phyloP scores from a whole-genome alignment of 495 filamentous ascomycete genomes.

The Penicillium silybi region DNA sequence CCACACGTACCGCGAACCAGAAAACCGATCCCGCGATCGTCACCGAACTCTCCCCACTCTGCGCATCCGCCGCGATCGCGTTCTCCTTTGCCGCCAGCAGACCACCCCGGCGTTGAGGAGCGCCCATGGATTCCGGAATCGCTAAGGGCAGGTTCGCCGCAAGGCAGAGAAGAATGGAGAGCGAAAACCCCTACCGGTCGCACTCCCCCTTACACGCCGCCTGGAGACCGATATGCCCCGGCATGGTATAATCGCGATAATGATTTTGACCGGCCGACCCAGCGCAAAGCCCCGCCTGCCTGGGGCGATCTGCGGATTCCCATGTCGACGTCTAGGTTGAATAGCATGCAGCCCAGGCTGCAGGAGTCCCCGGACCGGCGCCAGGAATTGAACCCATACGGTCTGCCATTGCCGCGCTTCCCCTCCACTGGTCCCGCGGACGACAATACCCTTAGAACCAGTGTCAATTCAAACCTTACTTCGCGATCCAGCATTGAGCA shows the following conservation, averaged over 20 bases:
- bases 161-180: conserved; percentile 20
- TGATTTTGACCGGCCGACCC: conserved; percentile 23
- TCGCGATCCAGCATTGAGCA: conserved; percentile 68
- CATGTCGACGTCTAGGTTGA: conserved; percentile 37
- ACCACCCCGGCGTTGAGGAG: conserved; percentile 19
- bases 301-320: conserved; percentile 36
- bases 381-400: conserved; percentile 21
- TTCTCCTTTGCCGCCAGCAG: conserved; percentile 25
- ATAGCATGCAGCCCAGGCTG: conserved; percentile 25
- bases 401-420: conserved; percentile 31
- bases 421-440: conserved; percentile 29
- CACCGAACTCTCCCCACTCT: conserved; percentile 22
- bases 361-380: conserved; percentile 28
- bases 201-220: conserved; percentile 17
- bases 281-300: conserved; percentile 26
- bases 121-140: conserved; percentile 27
- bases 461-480: conserved; percentile 66
- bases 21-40: conserved; percentile 18
- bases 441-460: conserved; percentile 61
- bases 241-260: conserved; percentile 20
- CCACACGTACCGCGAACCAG: conserved; percentile 25
- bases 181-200: conserved; percentile 18
- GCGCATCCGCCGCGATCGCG: conserved; percentile 23
- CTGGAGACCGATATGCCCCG: conserved; percentile 17
- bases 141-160: conserved; percentile 22